A percentile compares a stretch with the other conserved stretches of the same genome.
Evolutionary conservation across 2,329 filamentous ascomycete genomes (phyloP).

Genomic region (Fusarium stilboides): DNA sequence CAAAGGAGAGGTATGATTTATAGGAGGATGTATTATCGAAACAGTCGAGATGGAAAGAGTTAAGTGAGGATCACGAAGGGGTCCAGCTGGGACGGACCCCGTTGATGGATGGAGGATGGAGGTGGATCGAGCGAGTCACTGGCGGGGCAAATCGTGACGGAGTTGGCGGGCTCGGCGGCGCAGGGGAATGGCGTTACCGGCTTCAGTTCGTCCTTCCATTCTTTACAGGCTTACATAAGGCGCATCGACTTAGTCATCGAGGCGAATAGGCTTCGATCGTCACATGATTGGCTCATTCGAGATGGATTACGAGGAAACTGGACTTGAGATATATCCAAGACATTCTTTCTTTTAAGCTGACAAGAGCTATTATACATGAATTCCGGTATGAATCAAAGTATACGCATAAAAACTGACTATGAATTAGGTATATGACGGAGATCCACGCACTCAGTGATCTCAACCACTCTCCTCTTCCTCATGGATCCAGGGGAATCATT

Average conservation of each 20-base stretch:
- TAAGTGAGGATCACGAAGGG: constrained; percentile 47
- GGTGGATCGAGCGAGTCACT: constrained; percentile 55
- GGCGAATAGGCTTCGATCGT: constrained; percentile 1
- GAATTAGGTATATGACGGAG: constrained; percentile 56
- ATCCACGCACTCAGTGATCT: constrained; percentile 51
- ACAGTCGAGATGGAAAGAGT: constrained; percentile 30
- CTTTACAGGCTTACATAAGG: constrained; percentile 15
- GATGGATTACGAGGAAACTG: not conserved
- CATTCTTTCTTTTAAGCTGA: constrained; percentile 32
- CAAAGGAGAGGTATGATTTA: constrained; percentile 4
- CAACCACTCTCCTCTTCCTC: constrained; percentile 52
- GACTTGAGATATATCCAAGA: constrained; percentile 27
- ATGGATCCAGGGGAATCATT: constrained; percentile 59
- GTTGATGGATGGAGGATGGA: constrained; percentile 51
- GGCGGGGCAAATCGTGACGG: constrained; percentile 57
- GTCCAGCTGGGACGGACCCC: constrained; percentile 57
- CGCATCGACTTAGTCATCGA: constrained; percentile 39
- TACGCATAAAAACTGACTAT: constrained; percentile 50
- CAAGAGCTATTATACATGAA: constrained; percentile 45
- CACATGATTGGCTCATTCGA: not conserved
- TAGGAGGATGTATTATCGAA: constrained; percentile 15
- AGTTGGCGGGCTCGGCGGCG: constrained; percentile 40
- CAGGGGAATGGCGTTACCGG: constrained; percentile 37
- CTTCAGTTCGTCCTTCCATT: not conserved
- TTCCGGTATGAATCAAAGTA: constrained; percentile 47